phyloP scores from a whole-genome alignment of 2,329 filamentous ascomycete species.

The Endothia cerciana region DNA sequence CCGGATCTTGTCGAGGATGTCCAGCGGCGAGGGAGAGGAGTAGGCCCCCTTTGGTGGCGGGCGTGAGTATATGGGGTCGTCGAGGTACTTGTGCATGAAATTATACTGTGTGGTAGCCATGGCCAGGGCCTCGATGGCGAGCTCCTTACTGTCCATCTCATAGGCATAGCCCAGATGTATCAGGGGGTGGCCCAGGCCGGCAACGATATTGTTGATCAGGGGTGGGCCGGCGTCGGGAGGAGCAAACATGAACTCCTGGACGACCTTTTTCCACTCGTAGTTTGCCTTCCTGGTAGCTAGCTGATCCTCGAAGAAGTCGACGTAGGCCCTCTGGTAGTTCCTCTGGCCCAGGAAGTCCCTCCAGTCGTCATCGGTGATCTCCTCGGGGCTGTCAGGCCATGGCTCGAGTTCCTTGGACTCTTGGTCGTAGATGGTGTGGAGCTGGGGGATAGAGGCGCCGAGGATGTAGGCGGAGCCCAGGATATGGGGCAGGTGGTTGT shows the following conservation, averaged over 20 bases:
- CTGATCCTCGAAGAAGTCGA: conserved; percentile 96
- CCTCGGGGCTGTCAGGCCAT: conserved; percentile 83
- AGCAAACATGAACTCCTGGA: conserved; percentile 74
- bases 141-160: conserved; percentile 81
- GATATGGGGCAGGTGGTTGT: conserved; percentile 84
- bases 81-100: conserved; percentile 68
- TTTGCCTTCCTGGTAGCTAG: conserved; percentile 63
- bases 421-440: conserved; percentile 80
- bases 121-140: conserved; percentile 86
- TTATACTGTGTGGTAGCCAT: conserved; percentile 64
- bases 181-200: conserved; percentile 84
- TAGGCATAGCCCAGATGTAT: conserved; percentile 95
- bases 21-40: conserved; percentile 64
- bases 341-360: conserved; percentile 78
- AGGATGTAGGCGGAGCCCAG: conserved; percentile 85
- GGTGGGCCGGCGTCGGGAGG: conserved; percentile 65
- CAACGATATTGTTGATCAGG: conserved; percentile 77
- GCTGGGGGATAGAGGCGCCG: conserved; percentile 71
- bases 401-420: conserved; percentile 73
- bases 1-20: conserved; percentile 72
- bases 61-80: conserved; percentile 72
- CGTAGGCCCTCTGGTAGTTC: conserved; percentile 83
- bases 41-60: conserved; percentile 54
- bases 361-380: conserved; percentile 86
- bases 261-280: conserved; percentile 83